Conservation (phyloP, 1,284 basidiomycete genomes). For the Puccinia triticina region DNA sequence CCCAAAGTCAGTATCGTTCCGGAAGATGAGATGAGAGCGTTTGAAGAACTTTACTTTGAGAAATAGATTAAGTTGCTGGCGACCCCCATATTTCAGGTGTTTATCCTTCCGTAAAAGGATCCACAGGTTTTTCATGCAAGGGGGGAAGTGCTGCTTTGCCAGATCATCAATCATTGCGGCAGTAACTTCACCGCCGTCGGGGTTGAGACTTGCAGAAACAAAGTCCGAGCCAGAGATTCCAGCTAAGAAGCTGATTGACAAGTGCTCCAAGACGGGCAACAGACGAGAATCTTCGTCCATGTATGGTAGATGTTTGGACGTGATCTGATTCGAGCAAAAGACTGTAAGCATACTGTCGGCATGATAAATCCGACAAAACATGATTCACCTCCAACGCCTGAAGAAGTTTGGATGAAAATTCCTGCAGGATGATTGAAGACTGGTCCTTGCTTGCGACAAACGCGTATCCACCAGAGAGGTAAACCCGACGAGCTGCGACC, state of each 20-base stretch:
- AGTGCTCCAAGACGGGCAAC: conserved; percentile 84
- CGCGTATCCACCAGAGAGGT: conserved; percentile 79
- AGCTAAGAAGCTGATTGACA: conserved; percentile 90
- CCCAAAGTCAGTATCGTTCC: neutral
- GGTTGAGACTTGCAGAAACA: conserved; percentile 63
- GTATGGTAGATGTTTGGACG: conserved; percentile 84
- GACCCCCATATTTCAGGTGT: conserved; percentile 89
- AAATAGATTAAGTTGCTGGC: conserved; percentile 90
- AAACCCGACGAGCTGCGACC: conserved; percentile 80
- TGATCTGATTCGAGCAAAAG: conserved; percentile 66
- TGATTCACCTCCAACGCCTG: conserved; percentile 74
- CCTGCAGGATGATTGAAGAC: conserved; percentile 84
- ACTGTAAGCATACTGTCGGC: conserved; percentile 4
- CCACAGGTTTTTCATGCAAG: conserved; percentile 93
- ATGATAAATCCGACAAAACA: neutral
- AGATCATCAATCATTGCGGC: conserved; percentile 93
- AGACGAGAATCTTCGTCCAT: conserved; percentile 94
- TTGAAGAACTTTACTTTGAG: conserved; percentile 71
- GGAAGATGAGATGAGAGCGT: neutral
- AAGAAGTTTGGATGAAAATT: conserved; percentile 77
- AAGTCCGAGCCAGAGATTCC: conserved; percentile 84
- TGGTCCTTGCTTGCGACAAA: conserved; percentile 83
- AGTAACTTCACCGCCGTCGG: conserved; percentile 71
- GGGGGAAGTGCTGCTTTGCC: conserved; percentile 84
- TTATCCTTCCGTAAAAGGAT: conserved; percentile 74